Evolutionary conservation across 2,329 filamentous ascomycete species (phyloP), one percentile per base, ranked within the genome.

Genomic region (Colletotrichum sp.): DNA sequence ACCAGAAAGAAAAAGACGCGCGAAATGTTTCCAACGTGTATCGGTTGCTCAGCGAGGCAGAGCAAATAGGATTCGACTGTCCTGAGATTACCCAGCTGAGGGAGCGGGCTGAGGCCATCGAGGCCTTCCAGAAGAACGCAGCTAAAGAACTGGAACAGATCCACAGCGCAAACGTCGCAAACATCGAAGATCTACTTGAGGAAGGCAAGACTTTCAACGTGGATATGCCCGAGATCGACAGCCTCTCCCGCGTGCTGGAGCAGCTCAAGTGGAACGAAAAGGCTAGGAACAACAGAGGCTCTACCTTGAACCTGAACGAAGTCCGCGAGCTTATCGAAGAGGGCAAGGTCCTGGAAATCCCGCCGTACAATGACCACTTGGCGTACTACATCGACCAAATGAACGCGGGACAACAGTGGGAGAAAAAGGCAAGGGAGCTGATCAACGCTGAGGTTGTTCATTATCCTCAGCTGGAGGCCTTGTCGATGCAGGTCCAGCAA

Each of bases 391-490:
- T 92, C 76, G 94, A 96, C 32, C 94, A 98, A 83, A 91, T 93
- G 79, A 88, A 90, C 8, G 92, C 94, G 30, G 97, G 96, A 52
- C 92, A 96, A 81, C 89, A 95, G 62, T 99, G 97, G 97, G 97
- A 99, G 86, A 90, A 92, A 64, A 99, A 98, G 84, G 96, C 96
- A 3, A 94, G 95, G 80, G 96, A 99, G 83, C 89, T 99, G 69
- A 98, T 99, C 86, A 91, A 93, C n/a, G 96, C 96, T 10, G 96
- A 99, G 81, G 90, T 94, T 57, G 94, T 99, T 13, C 96, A 99
- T 85, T 99, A 98, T 81, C 95, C 96, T 69, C 97, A 99, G 83
- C 91, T 99, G 1, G 97, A 99, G 84, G 95, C 96, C 1, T 88
- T 99, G 8, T 98, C 96, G 2, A 92, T 92, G 66, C 96, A 99